Percentiles rank a stretch among this genome's conserved stretches.
Conservation (phyloP, 2,329 filamentous ascomycete species). For the Neofusicoccum sp. region DNA sequence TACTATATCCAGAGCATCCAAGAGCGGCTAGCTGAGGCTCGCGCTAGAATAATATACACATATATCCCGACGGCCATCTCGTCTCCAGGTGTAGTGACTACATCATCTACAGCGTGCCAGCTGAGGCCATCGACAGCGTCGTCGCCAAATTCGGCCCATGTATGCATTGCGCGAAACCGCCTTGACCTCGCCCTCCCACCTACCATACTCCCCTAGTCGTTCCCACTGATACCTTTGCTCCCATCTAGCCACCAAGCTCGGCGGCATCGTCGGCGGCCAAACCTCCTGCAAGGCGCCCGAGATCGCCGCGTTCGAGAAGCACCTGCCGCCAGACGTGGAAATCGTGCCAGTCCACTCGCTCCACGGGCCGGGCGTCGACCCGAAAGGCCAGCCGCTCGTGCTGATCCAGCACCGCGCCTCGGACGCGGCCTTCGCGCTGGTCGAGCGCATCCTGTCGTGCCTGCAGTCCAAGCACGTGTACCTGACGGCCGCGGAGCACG, state of each 20-base stretch:
- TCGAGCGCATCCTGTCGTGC: conserved; percentile 79
- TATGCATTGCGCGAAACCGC: conserved; percentile 54
- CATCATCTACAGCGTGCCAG: conserved; percentile 98
- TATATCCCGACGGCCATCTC: conserved; percentile 90
- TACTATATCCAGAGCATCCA: conserved; percentile 30
- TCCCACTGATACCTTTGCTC: background rate
- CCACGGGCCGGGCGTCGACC: conserved; percentile 88
- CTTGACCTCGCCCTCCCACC: conserved; percentile 4
- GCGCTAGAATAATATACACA: conserved; percentile 75
- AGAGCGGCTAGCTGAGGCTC: conserved; percentile 46
- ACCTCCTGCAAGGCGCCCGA: conserved; percentile 98
- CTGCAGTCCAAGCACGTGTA: conserved; percentile 85
- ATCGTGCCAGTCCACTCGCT: conserved; percentile 97
- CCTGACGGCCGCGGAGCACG: conserved; percentile 83
- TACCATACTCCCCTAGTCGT: conserved; percentile 16
- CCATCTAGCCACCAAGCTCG: conserved; percentile 80
- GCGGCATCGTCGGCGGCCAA: conserved; percentile 94
- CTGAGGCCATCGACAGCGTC: conserved; percentile 83
- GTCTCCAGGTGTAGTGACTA: conserved; percentile 97
- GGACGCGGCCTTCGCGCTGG: conserved; percentile 72
- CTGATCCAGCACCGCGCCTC: conserved; percentile 92
- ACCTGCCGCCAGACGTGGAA: conserved; percentile 85
- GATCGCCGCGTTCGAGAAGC: conserved; percentile 86
- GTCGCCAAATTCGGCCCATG: conserved; percentile 90
- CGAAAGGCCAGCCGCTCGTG: conserved; percentile 84